Percentiles rank a stretch among this genome's conserved stretches.
Evolutionary conservation across 371 early-diverging fungal species (phyloP).

Genomic region (Amoeboaphelidium protococcarum): DNA sequence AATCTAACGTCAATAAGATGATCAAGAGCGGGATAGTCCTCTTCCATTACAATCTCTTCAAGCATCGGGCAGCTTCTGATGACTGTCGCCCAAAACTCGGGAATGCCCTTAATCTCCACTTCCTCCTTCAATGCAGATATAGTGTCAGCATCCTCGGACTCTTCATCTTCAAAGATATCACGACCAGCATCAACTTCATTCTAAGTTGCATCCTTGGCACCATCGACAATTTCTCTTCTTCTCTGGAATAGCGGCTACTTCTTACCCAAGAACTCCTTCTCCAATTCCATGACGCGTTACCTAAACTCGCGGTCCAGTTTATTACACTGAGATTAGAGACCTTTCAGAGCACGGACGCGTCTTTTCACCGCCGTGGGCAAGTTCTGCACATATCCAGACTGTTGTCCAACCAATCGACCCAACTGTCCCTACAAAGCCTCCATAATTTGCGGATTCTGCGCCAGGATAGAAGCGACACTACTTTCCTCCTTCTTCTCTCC

Average conservation of each 20-base stretch:
- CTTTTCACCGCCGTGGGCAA: constrained; percentile 42
- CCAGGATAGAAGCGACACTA: background rate
- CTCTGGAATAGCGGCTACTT: constrained; percentile 64
- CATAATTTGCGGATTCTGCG: background rate
- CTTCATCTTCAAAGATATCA: constrained; percentile 1
- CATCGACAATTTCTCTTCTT: constrained; percentile 41
- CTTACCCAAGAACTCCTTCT: constrained; percentile 61
- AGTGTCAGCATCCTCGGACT: constrained; percentile 27
- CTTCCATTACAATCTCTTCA: constrained; percentile 51
- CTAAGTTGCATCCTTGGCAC: constrained; percentile 55
- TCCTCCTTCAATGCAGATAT: constrained; percentile 1
- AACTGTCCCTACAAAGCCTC: constrained; percentile 23
- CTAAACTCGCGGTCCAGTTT: constrained; percentile 56
- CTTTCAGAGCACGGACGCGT: constrained; percentile 53
- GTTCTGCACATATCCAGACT: constrained; percentile 51
- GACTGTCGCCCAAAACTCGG: constrained; percentile 70
- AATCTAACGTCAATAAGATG: constrained; percentile 55
- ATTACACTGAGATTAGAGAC: constrained; percentile 47
- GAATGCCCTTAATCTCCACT: constrained; percentile 15
- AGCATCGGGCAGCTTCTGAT: constrained; percentile 57
- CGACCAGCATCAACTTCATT: constrained; percentile 40
- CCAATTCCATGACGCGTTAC: constrained; percentile 60
- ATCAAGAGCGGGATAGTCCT: constrained; percentile 59
- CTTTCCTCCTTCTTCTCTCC: no score
- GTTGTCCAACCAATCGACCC: constrained; percentile 40